Conservation (phyloP, 768 basidiomycete species). For the Arthromyces matolae region DNA sequence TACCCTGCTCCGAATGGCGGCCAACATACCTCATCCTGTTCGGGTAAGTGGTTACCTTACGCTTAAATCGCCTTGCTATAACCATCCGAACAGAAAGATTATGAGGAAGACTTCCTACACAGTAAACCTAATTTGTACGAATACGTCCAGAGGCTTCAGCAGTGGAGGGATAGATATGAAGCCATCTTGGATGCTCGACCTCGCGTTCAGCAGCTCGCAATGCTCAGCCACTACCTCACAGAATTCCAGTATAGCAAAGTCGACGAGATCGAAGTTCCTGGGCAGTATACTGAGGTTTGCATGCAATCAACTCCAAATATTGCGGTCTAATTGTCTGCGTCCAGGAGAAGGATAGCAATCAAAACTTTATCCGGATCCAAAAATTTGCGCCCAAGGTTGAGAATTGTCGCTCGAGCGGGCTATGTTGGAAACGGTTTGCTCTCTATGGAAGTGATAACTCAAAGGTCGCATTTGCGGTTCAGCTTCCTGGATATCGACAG, state of each 20-base stretch:
- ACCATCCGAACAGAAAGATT: constrained; percentile 89
- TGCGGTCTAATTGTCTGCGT: constrained; percentile 5
- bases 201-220: constrained; percentile 78
- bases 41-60: constrained; percentile 41
- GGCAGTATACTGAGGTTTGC: constrained; percentile 93
- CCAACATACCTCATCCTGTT: constrained; percentile 52
- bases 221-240: constrained; percentile 86
- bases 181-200: constrained; percentile 77
- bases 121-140: constrained; percentile 79
- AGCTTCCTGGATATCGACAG: constrained; percentile 80
- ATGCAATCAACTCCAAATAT: background rate
- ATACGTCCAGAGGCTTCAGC: constrained; percentile 85
- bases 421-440: constrained; percentile 86
- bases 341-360: constrained; percentile 93
- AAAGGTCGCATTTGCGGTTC: constrained; percentile 86
- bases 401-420: constrained; percentile 80
- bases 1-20: constrained; percentile 57
- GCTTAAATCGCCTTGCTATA: background rate
- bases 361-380: constrained; percentile 85
- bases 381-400: constrained; percentile 91
- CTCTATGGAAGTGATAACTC: constrained; percentile 90
- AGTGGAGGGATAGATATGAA: constrained; percentile 92
- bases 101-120: constrained; percentile 85
- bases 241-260: constrained; percentile 98
- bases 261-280: constrained; percentile 97